Conservation (phyloP, 1,284 basidiomycete genomes). For the Neonothopanus nambi region DNA sequence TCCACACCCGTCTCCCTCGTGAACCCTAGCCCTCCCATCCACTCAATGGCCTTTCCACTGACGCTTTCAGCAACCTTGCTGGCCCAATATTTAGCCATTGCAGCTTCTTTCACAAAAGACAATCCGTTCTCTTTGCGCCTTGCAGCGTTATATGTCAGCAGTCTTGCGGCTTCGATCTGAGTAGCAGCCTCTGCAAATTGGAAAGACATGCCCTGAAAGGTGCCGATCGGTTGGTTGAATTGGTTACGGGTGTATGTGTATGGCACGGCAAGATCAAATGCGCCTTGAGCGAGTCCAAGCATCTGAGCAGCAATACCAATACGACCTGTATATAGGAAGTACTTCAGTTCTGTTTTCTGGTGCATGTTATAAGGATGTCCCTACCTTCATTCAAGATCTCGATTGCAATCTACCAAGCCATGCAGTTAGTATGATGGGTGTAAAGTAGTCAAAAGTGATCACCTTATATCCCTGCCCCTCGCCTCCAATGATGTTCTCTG, state of each 20-base stretch:
- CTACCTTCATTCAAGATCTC: constrained; percentile 94
- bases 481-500: constrained; percentile 91
- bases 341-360: no score
- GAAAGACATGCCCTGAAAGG: constrained; percentile 95
- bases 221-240: constrained; percentile 91
- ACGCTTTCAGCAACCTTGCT: constrained; percentile 90
- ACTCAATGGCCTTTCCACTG: constrained; percentile 90
- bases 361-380: neutral
- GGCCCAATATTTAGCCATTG: constrained; percentile 94
- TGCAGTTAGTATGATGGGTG: neutral
- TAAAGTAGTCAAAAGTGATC: constrained; percentile 1
- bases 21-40: constrained; percentile 87
- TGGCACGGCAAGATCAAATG: constrained; percentile 90
- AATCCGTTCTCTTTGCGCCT: constrained; percentile 89
- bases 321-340: constrained; percentile 50
- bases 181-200: constrained; percentile 90
- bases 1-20: constrained; percentile 82
- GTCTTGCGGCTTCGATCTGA: constrained; percentile 89
- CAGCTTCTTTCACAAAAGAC: constrained; percentile 89
- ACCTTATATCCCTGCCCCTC: constrained; percentile 96
- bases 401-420: constrained; percentile 77
- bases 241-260: constrained; percentile 95
- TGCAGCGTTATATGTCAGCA: constrained; percentile 97
- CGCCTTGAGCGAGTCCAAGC: constrained; percentile 96
- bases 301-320: constrained; percentile 98